Percentiles rank a stretch among this genome's conserved stretches.
Evolutionary conservation across 108 stramenopile species (phyloP).

Genomic region (Skeletonema costatum): DNA sequence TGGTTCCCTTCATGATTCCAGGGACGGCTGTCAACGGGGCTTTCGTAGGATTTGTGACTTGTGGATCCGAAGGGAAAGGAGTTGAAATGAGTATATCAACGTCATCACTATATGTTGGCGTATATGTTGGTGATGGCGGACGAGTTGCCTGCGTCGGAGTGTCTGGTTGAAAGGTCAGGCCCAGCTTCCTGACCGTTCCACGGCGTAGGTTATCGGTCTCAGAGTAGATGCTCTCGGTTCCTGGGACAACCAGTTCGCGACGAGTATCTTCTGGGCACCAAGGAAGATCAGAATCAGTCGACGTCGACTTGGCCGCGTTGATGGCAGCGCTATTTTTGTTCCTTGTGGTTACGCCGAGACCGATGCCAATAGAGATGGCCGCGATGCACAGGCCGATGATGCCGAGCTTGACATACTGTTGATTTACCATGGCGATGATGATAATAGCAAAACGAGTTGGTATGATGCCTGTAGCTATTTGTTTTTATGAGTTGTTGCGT

Average conservation of each 20-base stretch:
- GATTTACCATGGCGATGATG: not conserved
- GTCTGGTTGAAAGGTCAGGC: not conserved
- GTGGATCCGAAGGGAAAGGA: not conserved
- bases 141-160: too few species aligned
- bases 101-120: too few species aligned
- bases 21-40: not conserved
- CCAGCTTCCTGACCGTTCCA: not conserved
- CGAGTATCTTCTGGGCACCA: not conserved
- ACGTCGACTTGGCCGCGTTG: not conserved
- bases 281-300: not conserved
- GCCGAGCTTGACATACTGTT: not conserved
- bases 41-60: too few species aligned
- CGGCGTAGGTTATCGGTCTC: not conserved
- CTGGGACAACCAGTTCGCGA: not conserved
- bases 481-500: too few species aligned
- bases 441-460: too few species aligned
- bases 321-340: not conserved
- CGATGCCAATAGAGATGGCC: not conserved
- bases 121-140: too few species aligned
- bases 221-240: not conserved
- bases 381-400: not conserved
- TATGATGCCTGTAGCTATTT: too few species aligned
- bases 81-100: not conserved
- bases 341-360: not conserved
- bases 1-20: not conserved